Evolutionary conservation across 2,329 filamentous ascomycete species (phyloP), one percentile per base, ranked within the genome.

Genomic region (Fusarium subtropicale): DNA sequence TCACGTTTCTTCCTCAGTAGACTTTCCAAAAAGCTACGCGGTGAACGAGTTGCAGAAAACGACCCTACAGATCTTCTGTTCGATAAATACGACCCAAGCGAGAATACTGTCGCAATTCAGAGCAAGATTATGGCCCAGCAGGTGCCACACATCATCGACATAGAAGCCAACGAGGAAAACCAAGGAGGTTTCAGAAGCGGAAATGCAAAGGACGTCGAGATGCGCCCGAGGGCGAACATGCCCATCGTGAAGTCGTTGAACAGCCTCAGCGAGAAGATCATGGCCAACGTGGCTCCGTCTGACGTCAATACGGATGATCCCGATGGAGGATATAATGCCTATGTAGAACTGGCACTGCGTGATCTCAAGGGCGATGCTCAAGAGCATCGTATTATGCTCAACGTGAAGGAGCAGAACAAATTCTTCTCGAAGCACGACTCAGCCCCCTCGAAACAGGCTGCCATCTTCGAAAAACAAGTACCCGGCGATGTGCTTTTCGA

Each of bases 81-180:
- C 65, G 96, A 98, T 79, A 91, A 91, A 71, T 97, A 97, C 77
- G 87, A 97, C 26, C 89, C 91, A 61, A 86, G 87, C 38, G 91
- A 93, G 66, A 91, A 93, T 71, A 85, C 85, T 33, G 78, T 82
- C 22, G 80, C 80, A 36, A 82, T 86, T 46, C 80, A 84, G 13
- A 86, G 82, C 74, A 85, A 84, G 69, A 83, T 88, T 48, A 82
- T 87, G 69, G 82, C 90, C 5, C 83, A 90, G 34, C 87, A 91
- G 58, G 89, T 99, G 22, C 94, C 96, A 1, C 90, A 94, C 73
- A 94, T 97, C 69, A 94, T 99, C 72, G 92, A 99, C 77, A 81
- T 99, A 28, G 93, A 95, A 76, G 96, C 91, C 31, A 99, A 99
- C 76, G 96, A 98, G 80, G 92, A 96, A 78, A 95, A 99, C 75